phyloP scores from a whole-genome alignment of 345 rosid genomes.

The Turnera subulata region DNA sequence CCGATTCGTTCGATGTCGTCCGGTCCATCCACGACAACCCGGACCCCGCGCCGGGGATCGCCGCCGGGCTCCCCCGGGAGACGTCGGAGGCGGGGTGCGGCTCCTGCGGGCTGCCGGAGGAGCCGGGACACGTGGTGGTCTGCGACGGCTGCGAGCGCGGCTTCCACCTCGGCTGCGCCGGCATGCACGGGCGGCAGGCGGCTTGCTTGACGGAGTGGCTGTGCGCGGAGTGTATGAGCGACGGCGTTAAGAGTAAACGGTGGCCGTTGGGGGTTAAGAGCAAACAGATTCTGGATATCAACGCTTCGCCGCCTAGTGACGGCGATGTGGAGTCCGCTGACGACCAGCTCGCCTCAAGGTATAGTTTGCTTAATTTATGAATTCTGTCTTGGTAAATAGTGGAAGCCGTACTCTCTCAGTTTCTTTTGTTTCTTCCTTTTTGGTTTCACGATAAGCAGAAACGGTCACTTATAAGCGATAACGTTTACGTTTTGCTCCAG shows the following conservation, averaged over 20 bases:
- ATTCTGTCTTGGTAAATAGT: too few relatives aligned
- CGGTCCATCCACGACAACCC: slow-evolving; percentile 57
- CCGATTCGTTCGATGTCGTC: slow-evolving; percentile 54
- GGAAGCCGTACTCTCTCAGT: too few relatives aligned
- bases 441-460: too few relatives aligned
- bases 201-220: slow-evolving; percentile 62
- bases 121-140: slow-evolving; percentile 43
- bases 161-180: slow-evolving; percentile 60
- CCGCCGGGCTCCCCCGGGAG: slow-evolving; percentile 41
- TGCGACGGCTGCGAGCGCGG: slow-evolving; percentile 96
- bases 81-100: slow-evolving; percentile 41
- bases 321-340: slow-evolving; percentile 41
- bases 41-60: slow-evolving; percentile 52
- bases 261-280: slow-evolving; percentile 85
- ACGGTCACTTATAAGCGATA: slow-evolving; percentile 10
- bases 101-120: slow-evolving; percentile 46
- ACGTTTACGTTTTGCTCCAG: slow-evolving; percentile 46
- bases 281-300: slow-evolving; percentile 73
- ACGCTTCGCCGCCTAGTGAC: slow-evolving; percentile 91
- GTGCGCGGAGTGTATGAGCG: slow-evolving; percentile 52
- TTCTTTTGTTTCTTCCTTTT: too few relatives aligned
- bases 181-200: slow-evolving; percentile 27
- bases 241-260: slow-evolving; percentile 62
- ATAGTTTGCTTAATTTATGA: too few relatives aligned
- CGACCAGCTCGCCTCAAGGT: too few relatives aligned